Base-by-base conservation (phyloP, 1,139 yeast species). In the Debaryomyces robertsiae region DNA sequence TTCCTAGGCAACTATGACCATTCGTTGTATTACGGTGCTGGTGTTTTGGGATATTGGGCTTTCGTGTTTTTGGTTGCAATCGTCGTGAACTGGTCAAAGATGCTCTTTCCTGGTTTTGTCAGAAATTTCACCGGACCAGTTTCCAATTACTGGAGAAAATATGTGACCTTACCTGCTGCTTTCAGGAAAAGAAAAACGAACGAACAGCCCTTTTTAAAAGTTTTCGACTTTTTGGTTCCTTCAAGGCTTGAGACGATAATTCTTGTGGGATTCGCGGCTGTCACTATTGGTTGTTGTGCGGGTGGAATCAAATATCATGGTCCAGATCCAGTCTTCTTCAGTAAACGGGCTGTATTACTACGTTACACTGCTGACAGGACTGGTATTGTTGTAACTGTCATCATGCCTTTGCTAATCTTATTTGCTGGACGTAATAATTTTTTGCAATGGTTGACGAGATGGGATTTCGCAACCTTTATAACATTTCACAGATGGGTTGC, bases 11-110 rank as follows among this genome's bases (percentile, higher is more conserved):
- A 67, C 44, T 69, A 63, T 45, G 58, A 61, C 39, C 55, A 61
- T 38, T 67, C 81, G 3, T 61, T 73, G 39, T 75, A 60, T 46
- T 68, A 73, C 48, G 84, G 84, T 9, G 58, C 69, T 16, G 81
- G 72, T 2, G 41, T 69, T 19, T 48, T 78, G 23, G 78, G 75
- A 0, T 79, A 67, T 50, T 78, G 83, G 81, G 69, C 63, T 1
- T 40, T 71, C 3, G 61, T 80, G 6, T 51, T 78, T 44, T 18
- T 78, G 1, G 24, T 70, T 23, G 72, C 75, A 3, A 64, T 67
- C 2, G 31, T 73, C 13, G 53, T 62, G 37, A 75, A 79, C 51
- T 72, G 79, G 77, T 49, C 62, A 13, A 59, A 53, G 36, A 19
- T 53, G 3, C 43, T 67, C 23, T 55, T 56, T 30, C 75, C 74